Evolutionary conservation across 164 flowering plant species (phyloP).

Genomic region (Aristolochia fimbriata): DNA sequence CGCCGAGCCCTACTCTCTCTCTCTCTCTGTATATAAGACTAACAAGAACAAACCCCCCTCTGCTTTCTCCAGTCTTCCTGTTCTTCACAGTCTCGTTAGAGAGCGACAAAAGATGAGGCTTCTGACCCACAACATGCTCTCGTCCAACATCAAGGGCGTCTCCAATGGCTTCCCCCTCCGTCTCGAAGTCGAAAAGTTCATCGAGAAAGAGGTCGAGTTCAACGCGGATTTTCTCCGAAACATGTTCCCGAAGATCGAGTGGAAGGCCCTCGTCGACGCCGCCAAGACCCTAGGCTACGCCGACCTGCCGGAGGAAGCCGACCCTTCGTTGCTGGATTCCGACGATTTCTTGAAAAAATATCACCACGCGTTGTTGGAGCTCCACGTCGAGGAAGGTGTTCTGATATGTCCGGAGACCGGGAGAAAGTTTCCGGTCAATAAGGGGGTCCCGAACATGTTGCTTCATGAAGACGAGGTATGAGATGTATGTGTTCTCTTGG

Average conservation of each 20-base stretch:
- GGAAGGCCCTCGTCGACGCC: constrained; percentile 69
- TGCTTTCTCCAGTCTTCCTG: too few relatives aligned
- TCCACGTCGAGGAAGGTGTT: constrained; percentile 69
- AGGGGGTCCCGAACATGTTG: constrained; percentile 94
- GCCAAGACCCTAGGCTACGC: constrained; percentile 51
- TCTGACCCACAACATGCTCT: constrained; percentile 84
- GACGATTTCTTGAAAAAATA: constrained; percentile 54
- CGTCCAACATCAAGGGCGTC: constrained; percentile 82
- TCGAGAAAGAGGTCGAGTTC: constrained; percentile 54
- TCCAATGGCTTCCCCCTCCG: constrained; percentile 63
- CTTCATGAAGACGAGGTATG: constrained; percentile 90
- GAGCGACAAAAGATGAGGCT: constrained; percentile 57
- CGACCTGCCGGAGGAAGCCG: constrained; percentile 62
- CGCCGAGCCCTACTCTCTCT: too few relatives aligned
- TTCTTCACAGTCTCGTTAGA: not conserved
- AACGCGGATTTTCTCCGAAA: constrained; percentile 63
- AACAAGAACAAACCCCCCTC: too few relatives aligned
- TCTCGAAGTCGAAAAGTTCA: constrained; percentile 44
- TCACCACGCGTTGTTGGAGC: constrained; percentile 75
- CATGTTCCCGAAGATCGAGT: constrained; percentile 64
- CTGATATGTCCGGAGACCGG: constrained; percentile 87
- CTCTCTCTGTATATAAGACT: too few relatives aligned
- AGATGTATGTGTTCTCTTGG: not conserved
- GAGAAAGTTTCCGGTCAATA: constrained; percentile 58
- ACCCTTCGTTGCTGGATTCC: constrained; percentile 49